These are phyloP conservation scores for Tetrahymena malaccensis DNA, from an alignment of 73 alveolate species.

Conservation along the genomic window DNA sequence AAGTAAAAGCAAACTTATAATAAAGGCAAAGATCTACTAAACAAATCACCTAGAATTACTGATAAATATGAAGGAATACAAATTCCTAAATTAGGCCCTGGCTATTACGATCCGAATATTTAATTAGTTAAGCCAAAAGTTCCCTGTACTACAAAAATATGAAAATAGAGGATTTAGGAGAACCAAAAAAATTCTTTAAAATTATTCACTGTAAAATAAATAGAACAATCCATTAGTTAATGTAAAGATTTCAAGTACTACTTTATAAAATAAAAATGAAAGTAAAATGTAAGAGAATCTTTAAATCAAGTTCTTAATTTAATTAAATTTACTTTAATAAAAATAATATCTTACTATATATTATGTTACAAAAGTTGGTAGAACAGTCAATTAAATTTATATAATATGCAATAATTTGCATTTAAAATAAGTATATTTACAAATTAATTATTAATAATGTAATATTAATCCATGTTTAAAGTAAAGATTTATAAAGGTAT, in stretches of 20 bases:
- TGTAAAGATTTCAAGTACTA: neutral
- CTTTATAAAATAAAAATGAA: too few species aligned
- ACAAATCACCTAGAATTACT: neutral
- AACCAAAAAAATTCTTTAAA: too few species aligned
- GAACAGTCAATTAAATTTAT: neutral
- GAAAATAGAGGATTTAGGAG: neutral
- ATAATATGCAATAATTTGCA: neutral
- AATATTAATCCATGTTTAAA: too few species aligned
- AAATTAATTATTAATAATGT: neutral
- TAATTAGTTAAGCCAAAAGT: neutral
- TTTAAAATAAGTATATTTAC: too few species aligned
- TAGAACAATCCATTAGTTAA: neutral
- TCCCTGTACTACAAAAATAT: neutral
- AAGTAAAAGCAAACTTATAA: neutral
- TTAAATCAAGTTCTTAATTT: too few species aligned
- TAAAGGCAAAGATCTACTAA: neutral
- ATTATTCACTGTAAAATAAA: too few species aligned
- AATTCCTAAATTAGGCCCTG: neutral
- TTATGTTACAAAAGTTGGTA: neutral
- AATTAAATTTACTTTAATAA: too few species aligned
- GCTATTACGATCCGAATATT: neutral
- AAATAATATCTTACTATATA: too few species aligned
- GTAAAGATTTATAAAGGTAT: neutral
- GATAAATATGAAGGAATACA: neutral
- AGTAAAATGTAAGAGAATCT: neutral